These are phyloP conservation scores for Amanita inopinata DNA, from an alignment of 768 basidiomycete genomes.

Conservation along the genomic window DNA sequence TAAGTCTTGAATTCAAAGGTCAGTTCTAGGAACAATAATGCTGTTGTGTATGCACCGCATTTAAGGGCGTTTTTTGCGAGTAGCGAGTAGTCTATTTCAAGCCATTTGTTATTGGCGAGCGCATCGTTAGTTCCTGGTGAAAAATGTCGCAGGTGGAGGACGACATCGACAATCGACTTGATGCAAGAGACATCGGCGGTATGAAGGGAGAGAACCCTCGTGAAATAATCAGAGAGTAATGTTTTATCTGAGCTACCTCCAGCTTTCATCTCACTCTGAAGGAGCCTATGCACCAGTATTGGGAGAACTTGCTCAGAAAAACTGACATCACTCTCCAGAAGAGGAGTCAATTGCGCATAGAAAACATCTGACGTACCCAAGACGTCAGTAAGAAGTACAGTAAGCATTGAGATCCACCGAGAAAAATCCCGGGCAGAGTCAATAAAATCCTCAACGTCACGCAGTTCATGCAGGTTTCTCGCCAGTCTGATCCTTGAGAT, in stretches of 20 bases:
- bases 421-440: slow-evolving; percentile 41
- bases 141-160: slow-evolving; percentile 76
- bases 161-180: slow-evolving; percentile 57
- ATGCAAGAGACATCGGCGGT: slow-evolving; percentile 32
- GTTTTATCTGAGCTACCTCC: slow-evolving; percentile 14
- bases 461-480: slow-evolving; percentile 28
- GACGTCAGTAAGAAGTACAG: slow-evolving; percentile 47
- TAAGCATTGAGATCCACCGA: slow-evolving; percentile 52
- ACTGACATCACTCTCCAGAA: slow-evolving; percentile 41
- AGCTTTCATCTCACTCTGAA: slow-evolving; percentile 27
- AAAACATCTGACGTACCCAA: slow-evolving; percentile 48
- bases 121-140: slow-evolving; percentile 28
- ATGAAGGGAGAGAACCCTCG: slow-evolving; percentile 34
- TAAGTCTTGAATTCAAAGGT: slow-evolving; percentile 39
- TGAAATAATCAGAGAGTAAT: slow-evolving; percentile 48
- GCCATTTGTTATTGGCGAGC: slow-evolving; percentile 67
- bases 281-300: slow-evolving; percentile 59
- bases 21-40: slow-evolving; percentile 82
- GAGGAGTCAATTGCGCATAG: slow-evolving; percentile 55
- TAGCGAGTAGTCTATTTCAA: slow-evolving; percentile 62
- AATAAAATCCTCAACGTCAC: slow-evolving; percentile 23
- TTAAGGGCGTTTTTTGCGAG: slow-evolving; percentile 64
- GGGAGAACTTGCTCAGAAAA: slow-evolving; percentile 69
- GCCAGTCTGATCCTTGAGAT: slow-evolving; percentile 20
- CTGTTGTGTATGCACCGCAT: slow-evolving; percentile 83